Base-by-base conservation (phyloP, 495 filamentous ascomycete genomes). In the Rhypophila decipiens region DNA sequence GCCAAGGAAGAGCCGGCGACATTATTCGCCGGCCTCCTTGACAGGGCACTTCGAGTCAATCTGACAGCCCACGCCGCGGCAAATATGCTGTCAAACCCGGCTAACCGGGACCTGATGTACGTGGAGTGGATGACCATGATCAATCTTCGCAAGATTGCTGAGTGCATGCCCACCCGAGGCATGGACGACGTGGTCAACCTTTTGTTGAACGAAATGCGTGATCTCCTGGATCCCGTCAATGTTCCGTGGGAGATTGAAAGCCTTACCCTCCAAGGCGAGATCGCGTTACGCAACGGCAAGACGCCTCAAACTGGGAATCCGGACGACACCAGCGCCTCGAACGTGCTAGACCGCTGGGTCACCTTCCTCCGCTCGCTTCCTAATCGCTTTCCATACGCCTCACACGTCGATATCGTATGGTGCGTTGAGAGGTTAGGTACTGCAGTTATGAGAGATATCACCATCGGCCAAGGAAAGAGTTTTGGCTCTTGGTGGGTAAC, bases 401-500 rank as follows among this genome's bases (percentile, higher is more conserved):
- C 74, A 33, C 77, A 77, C 33, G 77, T 68, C 34, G 85, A 80
- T 39, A 74, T 91, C 35, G 73, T 90, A 17, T 78, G 79, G 61
- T 85, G 80, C 50, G 77, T 88, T 19, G 79, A 83, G 46, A 74
- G 78, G 21, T 66, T 89, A 15, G 78, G 85, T 15, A 83, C 81
- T 1, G 78, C 84, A 10, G 79, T 84, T 5, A 70, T 91, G 61
- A 74, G 87, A 34, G 87, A 90, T 55, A 74, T 91, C 47, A 96
- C 91, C 7, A 81, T 96, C 19, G 77, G 77, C 20, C 82, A 86
- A 49, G 88, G 86, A 9, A 79, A 82, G 49, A 95, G 87, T 56
- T 98, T 96, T 59, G 88, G 88, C 12, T 83, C 87, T 2, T 98
- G 93, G 93, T 96, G 93, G 89, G 85, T 96, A 44, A 90, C 88